phyloP scores from a whole-genome alignment of 352 stramenopile species.

The Phytophthora brassicae region DNA sequence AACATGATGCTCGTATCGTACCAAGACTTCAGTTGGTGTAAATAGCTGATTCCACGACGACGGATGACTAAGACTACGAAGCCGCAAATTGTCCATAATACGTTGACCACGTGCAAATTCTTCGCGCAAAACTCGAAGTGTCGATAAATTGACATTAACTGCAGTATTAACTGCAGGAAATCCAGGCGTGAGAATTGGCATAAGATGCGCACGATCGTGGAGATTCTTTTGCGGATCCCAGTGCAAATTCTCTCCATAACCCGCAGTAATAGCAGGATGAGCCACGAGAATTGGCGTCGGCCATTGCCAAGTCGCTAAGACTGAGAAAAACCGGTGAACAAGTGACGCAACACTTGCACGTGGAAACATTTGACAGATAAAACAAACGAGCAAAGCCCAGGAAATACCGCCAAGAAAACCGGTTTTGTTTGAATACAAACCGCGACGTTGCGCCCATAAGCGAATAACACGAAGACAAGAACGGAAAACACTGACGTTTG shows the following conservation, averaged over 20 bases:
- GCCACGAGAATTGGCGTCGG: constrained; percentile 77
- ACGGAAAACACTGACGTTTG: constrained; percentile 69
- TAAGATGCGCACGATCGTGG: constrained; percentile 78
- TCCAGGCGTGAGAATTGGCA: constrained; percentile 88
- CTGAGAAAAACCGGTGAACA: constrained; percentile 80
- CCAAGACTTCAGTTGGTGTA: constrained; percentile 68
- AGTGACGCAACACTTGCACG: constrained; percentile 69
- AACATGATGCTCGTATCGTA: constrained; percentile 86
- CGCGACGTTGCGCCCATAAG: constrained; percentile 71
- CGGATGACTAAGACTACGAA: constrained; percentile 61
- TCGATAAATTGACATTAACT: constrained; percentile 83
- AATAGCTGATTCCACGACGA: constrained; percentile 81
- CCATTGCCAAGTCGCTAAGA: constrained; percentile 80
- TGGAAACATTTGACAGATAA: constrained; percentile 88
- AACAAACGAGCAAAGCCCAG: constrained; percentile 85
- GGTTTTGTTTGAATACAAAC: constrained; percentile 85
- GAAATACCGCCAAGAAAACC: constrained; percentile 83
- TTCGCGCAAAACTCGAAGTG: constrained; percentile 68
- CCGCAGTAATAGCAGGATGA: constrained; percentile 47
- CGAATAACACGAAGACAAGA: constrained; percentile 75
- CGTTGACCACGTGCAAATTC: constrained; percentile 74
- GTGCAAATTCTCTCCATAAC: constrained; percentile 44
- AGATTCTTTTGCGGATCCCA: constrained; percentile 78
- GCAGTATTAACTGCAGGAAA: constrained; percentile 85
- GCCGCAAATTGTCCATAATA: constrained; percentile 76